Evolutionary conservation across 1,284 basidiomycete genomes (phyloP), one percentile per base, ranked within the genome.

Genomic region (Rhodotorula sp.): DNA sequence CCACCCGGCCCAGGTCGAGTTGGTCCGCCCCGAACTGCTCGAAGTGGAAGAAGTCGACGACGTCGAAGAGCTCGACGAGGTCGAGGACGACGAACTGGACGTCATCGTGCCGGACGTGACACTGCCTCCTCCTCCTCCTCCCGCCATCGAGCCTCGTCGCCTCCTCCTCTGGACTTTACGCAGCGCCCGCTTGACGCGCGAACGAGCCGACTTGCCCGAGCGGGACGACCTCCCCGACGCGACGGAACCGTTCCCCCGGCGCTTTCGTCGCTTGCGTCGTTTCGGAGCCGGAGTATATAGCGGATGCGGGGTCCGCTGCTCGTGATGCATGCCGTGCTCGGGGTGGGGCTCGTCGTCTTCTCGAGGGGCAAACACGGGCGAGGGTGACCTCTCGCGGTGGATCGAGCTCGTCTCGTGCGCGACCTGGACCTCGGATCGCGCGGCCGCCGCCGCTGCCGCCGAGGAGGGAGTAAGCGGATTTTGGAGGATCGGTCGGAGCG

Each of bases 1-100:
- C 78, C 78, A 79, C 26, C 76, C 72, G 18, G 65, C 76, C 67
- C 77, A 77, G 0, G 74, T 76, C 62, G 75, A 76, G 31, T 62
- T 68, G n/a, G 29, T 49, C 47, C 48, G 49, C 7, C 61, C 21
- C 4, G 75, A 76, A 5, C 70, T 65, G 2, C 62, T 63, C 43
- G 75, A 63, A 21, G 73, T 74, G 3, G 70, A 64, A 15, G 54
- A 67, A 1, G 70, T 71, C 23, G 76, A 77, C 0, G 72, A 73
- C 47, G 64, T 65, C 26, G 71, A 67, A 16, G 73, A 74, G 6
- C 72, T 68, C 15, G 70, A 68, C 16, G 73, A 69, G 21, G 67
- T 70, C 48, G 63, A 46, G 5, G 72, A 73, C 18, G 67, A 66
- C 18, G 71, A 72, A 6, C 70, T 68, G 16, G 76, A 74, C 15